phyloP scores from a whole-genome alignment of 805 yeast genomes.

The Teunomyces atbi region DNA sequence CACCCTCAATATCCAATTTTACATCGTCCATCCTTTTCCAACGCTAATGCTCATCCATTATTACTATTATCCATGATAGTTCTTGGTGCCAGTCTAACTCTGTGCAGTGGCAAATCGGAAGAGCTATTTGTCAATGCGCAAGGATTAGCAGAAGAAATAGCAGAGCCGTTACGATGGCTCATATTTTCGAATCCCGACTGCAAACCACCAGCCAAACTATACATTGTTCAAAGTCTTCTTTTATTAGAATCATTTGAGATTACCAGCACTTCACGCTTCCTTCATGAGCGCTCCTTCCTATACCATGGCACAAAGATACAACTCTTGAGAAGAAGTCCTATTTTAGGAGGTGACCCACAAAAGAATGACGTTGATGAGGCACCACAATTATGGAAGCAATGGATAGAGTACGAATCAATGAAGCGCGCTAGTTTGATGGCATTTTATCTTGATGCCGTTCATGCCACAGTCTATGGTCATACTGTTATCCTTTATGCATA shows the following conservation, averaged over 20 bases:
- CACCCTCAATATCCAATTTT: slow-evolving; percentile 13
- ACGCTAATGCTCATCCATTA: slow-evolving; percentile 8
- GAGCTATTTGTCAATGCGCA: slow-evolving; percentile 6
- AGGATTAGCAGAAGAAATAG: slow-evolving; percentile 10
- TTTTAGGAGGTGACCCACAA: slow-evolving; percentile 42
- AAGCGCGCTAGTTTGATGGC: slow-evolving; percentile 35
- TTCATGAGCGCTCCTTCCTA: slow-evolving; percentile 12
- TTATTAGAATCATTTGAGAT: slow-evolving; percentile 12
- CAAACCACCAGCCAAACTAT: slow-evolving; percentile 12
- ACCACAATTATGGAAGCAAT: slow-evolving; percentile 21
- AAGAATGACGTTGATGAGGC: slow-evolving; percentile 24
- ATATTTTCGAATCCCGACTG: slow-evolving; percentile 10
- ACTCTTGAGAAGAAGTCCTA: slow-evolving; percentile 21
- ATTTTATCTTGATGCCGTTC: slow-evolving; percentile 34
- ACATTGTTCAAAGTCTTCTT: slow-evolving; percentile 11
- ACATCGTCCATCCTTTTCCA: slow-evolving; percentile 12
- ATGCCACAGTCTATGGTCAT: slow-evolving; percentile 36
- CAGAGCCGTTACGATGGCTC: slow-evolving; percentile 13
- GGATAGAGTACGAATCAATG: slow-evolving; percentile 39
- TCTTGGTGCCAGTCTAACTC: slow-evolving; percentile 9
- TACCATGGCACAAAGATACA: slow-evolving; percentile 21
- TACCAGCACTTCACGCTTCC: slow-evolving; percentile 6
- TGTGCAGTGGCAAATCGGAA: slow-evolving; percentile 6
- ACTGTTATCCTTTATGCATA: slow-evolving; percentile 23
- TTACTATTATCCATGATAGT: slow-evolving; percentile 12